phyloP scores from a whole-genome alignment of 257 asterid species.

The Ehretia macrophylla region DNA sequence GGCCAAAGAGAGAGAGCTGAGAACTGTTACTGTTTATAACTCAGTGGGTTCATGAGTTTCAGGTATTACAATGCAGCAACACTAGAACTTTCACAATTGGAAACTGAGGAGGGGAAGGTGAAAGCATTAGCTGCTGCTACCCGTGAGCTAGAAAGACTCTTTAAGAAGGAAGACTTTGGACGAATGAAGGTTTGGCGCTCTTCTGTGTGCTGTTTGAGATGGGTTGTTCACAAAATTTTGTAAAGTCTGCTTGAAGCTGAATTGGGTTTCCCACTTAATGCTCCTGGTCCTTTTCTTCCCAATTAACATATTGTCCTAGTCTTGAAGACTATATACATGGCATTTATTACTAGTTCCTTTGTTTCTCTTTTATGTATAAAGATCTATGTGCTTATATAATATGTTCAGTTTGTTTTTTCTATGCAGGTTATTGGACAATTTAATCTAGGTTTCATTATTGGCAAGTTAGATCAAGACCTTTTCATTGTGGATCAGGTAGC shows the following conservation, averaged over 20 bases:
- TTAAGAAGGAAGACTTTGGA: constrained; percentile 80
- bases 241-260: no score
- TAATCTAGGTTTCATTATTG: constrained; percentile 94
- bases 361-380: not conserved
- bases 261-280: no score
- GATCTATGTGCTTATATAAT: not conserved
- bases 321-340: not conserved
- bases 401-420: constrained; percentile 6
- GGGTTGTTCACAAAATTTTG: no score
- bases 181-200: constrained; percentile 67
- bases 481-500: constrained; percentile 96
- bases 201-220: not conserved
- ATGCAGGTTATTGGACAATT: constrained; percentile 93
- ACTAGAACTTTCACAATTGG: constrained; percentile 60
- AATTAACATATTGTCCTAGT: no score
- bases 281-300: no score
- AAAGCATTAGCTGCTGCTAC: constrained; percentile 87
- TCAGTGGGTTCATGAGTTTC: constrained; percentile 11
- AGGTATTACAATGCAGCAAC: constrained; percentile 82
- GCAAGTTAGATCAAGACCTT: constrained; percentile 79
- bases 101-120: constrained; percentile 69
- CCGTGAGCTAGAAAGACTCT: constrained; percentile 80
- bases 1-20: not conserved
- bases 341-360: not conserved
- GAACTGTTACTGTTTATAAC: constrained; percentile 7